Evolutionary conservation across 495 filamentous ascomycete genomes (phyloP).

Genomic region (Penicillium longicatenatum): DNA sequence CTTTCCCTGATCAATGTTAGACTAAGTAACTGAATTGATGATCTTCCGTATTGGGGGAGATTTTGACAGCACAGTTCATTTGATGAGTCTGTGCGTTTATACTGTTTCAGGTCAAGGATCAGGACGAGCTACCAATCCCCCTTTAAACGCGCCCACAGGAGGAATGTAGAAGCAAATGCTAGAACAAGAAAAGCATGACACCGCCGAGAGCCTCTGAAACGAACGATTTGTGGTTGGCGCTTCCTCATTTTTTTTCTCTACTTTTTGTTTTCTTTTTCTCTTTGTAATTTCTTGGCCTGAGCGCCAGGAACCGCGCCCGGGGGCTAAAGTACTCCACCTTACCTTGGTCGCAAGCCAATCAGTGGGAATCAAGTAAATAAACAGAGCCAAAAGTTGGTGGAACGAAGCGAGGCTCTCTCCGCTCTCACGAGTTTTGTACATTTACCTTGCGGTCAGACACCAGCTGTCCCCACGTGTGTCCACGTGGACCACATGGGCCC

Average conservation of each 20-base stretch:
- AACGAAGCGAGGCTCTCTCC: slow-evolving; percentile 19
- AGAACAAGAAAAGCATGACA: not conserved
- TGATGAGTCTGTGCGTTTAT: not conserved
- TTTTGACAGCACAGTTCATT: slow-evolving; percentile 4
- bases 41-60: not conserved
- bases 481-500: slow-evolving; percentile 45
- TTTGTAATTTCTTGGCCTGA: not conserved
- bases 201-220: not conserved
- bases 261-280: not conserved
- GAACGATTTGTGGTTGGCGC: slow-evolving; percentile 5
- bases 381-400: slow-evolving; percentile 9
- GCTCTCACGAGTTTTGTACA: not conserved
- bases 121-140: not conserved
- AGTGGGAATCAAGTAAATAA: not conserved
- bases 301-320: not conserved
- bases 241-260: not conserved
- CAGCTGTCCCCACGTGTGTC: slow-evolving; percentile 38
- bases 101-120: slow-evolving; percentile 3
- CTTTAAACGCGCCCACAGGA: slow-evolving; percentile 1
- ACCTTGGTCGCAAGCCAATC: not conserved
- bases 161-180: not conserved
- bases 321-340: not conserved
- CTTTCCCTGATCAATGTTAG: not conserved
- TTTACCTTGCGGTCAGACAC: slow-evolving; percentile 12
- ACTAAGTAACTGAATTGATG: not conserved